Evolutionary conservation across 352 stramenopile species (phyloP).

Genomic region (Globisporangium rhizosaccharum): DNA sequence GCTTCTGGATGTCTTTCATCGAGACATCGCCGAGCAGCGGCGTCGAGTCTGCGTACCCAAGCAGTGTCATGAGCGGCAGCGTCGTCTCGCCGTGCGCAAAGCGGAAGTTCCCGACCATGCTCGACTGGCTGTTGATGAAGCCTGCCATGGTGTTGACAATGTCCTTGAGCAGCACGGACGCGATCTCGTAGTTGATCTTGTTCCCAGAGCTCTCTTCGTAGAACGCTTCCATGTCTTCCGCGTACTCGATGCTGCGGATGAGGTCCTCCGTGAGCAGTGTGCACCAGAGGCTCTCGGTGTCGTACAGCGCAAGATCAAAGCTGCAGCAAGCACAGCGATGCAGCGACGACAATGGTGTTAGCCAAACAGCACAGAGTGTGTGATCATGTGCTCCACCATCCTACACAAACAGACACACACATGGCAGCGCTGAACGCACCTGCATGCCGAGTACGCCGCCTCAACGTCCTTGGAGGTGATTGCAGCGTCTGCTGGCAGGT

Average conservation of each 20-base stretch:
- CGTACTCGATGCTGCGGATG: constrained; percentile 32
- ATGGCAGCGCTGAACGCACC: constrained; percentile 19
- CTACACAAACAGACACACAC: background rate
- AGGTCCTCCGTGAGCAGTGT: constrained; percentile 31
- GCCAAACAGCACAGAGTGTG: constrained; percentile 1
- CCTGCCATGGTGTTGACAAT: constrained; percentile 31
- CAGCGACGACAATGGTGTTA: background rate
- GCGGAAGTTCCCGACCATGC: constrained; percentile 29
- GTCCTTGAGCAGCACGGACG: constrained; percentile 30
- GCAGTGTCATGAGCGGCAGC: constrained; percentile 57
- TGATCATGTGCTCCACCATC: background rate
- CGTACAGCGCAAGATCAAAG: constrained; percentile 51
- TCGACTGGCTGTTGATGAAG: constrained; percentile 3
- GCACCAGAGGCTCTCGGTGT: constrained; percentile 36
- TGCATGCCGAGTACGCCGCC: constrained; percentile 34
- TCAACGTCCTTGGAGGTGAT: constrained; percentile 29
- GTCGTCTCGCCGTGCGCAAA: constrained; percentile 71
- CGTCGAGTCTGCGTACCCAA: constrained; percentile 33
- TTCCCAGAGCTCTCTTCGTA: constrained; percentile 42
- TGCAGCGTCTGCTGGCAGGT: constrained; percentile 5
- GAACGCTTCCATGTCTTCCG: constrained; percentile 42
- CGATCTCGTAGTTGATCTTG: constrained; percentile 50
- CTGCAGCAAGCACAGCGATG: constrained; percentile 4
- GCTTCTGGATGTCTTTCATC: constrained; percentile 19
- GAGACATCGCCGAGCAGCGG: constrained; percentile 27